Conservation (phyloP, 768 basidiomycete species). For the Russula virescens region DNA sequence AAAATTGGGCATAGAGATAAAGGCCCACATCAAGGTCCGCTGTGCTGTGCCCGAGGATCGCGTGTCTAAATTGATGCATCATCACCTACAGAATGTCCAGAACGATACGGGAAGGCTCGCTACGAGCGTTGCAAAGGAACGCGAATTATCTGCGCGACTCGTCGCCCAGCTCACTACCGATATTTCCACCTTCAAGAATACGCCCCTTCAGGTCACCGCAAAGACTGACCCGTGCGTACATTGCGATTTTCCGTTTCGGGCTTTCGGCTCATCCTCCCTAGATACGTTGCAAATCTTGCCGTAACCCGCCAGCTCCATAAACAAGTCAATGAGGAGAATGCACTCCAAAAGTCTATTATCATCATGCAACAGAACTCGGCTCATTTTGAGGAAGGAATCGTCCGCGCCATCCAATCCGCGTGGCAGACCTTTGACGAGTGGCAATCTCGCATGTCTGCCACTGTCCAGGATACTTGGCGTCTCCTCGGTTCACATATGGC, state of each 20-base stretch:
- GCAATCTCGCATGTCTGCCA: slow-evolving; percentile 71
- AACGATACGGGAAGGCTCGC: slow-evolving; percentile 94
- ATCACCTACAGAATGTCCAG: slow-evolving; percentile 68
- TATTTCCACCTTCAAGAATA: slow-evolving; percentile 92
- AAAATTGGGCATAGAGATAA: slow-evolving; percentile 92
- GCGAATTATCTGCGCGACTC: slow-evolving; percentile 77
- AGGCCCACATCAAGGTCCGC: slow-evolving; percentile 90
- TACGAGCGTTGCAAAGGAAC: slow-evolving; percentile 85
- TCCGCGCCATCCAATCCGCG: slow-evolving; percentile 90
- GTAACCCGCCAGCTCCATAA: slow-evolving; percentile 79
- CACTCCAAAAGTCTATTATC: slow-evolving; percentile 93
- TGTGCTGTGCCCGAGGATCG: not conserved
- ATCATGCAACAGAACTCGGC: slow-evolving; percentile 98
- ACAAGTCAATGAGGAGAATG: slow-evolving; percentile 96
- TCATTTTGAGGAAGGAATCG: slow-evolving; percentile 95
- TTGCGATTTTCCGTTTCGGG: slow-evolving; percentile 26
- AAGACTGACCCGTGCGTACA: slow-evolving; percentile 78
- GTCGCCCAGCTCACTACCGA: slow-evolving; percentile 83
- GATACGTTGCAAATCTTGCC: slow-evolving; percentile 62
- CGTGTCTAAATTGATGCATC: not conserved
- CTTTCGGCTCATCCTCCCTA: slow-evolving; percentile 24
- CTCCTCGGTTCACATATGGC: slow-evolving; percentile 68
- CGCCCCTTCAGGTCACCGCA: slow-evolving; percentile 76
- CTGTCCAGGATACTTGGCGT: slow-evolving; percentile 72
- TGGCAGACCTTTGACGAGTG: slow-evolving; percentile 98